phyloP scores from a whole-genome alignment of 2,329 filamentous ascomycete genomes.

The Trichoderma lentiforme region DNA sequence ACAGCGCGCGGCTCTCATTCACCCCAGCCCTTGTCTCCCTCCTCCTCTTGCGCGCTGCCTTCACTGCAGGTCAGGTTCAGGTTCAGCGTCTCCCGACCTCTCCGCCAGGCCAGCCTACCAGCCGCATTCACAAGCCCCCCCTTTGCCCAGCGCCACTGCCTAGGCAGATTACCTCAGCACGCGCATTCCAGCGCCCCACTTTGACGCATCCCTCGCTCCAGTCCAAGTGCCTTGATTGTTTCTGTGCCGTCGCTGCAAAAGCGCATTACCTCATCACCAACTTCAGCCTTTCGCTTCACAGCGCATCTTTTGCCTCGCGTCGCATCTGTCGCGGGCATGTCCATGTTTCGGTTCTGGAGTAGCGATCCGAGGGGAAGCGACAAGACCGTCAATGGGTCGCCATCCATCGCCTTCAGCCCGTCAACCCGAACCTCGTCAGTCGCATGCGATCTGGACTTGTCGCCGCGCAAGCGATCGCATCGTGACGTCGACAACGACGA shows the following conservation, averaged over 20 bases:
- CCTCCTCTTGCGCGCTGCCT: slow-evolving; percentile 10
- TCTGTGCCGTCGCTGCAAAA: not conserved
- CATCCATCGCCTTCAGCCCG: slow-evolving; percentile 36
- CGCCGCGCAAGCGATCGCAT: slow-evolving; percentile 32
- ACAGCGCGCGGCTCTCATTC: slow-evolving; percentile 15
- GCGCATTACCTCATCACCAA: slow-evolving; percentile 10
- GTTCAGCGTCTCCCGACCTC: slow-evolving; percentile 21
- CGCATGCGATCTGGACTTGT: slow-evolving; percentile 24
- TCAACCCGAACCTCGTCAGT: slow-evolving; percentile 32
- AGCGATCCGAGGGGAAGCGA: slow-evolving; percentile 58
- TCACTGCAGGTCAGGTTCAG: slow-evolving; percentile 16
- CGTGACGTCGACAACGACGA: slow-evolving; percentile 29
- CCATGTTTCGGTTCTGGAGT: slow-evolving; percentile 62
- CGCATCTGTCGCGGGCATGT: slow-evolving; percentile 37
- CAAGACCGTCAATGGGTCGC: slow-evolving; percentile 43
- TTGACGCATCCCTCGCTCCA: slow-evolving; percentile 18
- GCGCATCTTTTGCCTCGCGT: slow-evolving; percentile 20
- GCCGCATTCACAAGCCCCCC: slow-evolving; percentile 23
- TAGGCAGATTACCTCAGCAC: slow-evolving; percentile 35
- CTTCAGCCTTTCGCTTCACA: not conserved
- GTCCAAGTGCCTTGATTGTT: slow-evolving; percentile 5
- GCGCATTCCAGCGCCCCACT: slow-evolving; percentile 21
- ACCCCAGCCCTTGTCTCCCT: slow-evolving; percentile 18
- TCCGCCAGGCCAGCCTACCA: slow-evolving; percentile 27
- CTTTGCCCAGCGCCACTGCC: slow-evolving; percentile 17